Evolutionary conservation across 495 filamentous ascomycete genomes (phyloP).

Genomic region (Chaetomium tenue): DNA sequence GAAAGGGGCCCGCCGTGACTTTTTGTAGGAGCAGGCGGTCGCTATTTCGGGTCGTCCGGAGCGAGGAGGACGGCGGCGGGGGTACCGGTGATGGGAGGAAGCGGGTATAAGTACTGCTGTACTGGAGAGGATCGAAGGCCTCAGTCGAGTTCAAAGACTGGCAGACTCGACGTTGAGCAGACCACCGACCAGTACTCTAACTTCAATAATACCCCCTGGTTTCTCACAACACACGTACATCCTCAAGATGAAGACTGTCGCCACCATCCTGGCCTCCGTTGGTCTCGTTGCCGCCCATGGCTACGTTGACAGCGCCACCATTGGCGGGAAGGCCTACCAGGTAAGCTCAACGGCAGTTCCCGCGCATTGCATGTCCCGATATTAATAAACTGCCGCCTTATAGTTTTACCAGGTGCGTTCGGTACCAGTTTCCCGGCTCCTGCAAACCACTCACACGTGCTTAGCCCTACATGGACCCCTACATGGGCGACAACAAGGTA

Average conservation of each 20-base stretch:
- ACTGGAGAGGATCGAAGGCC: not conserved
- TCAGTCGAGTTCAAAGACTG: not conserved
- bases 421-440: not conserved
- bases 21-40: not conserved
- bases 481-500: slow-evolving; percentile 38
- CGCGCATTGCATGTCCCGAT: not conserved
- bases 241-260: slow-evolving; percentile 36
- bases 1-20: not conserved
- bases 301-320: slow-evolving; percentile 54
- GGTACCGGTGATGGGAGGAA: not conserved
- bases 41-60: slow-evolving; percentile 1
- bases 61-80: too few species aligned
- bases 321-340: slow-evolving; percentile 43
- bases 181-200: not conserved
- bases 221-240: not conserved
- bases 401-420: slow-evolving; percentile 29
- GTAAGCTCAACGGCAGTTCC: not conserved
- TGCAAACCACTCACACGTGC: slow-evolving; percentile 1
- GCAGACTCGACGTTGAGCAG: too few species aligned
- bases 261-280: slow-evolving; percentile 48
- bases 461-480: slow-evolving; percentile 50
- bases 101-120: not conserved
- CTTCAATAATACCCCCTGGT: not conserved
- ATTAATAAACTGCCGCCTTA: slow-evolving; percentile 4
- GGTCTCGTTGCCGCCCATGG: slow-evolving; percentile 61